Percentiles rank a stretch among this genome's conserved stretches.
phyloP scores from a whole-genome alignment of 2,329 filamentous ascomycete genomes.

The Teratosphaeria zuluensis region DNA sequence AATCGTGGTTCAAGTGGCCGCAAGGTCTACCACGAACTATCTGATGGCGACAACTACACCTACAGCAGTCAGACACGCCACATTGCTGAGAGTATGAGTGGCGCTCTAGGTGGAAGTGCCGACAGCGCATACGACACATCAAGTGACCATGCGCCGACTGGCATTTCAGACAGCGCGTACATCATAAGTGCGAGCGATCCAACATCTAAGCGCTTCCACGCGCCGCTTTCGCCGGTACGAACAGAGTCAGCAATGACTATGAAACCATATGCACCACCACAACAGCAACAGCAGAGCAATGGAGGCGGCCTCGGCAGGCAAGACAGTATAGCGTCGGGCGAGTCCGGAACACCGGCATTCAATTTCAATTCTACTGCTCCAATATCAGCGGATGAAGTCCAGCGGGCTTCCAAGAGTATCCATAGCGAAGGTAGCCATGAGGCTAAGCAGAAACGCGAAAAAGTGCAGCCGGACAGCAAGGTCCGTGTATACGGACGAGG shows the following conservation, averaged over 20 bases:
- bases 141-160: slow-evolving; percentile 1
- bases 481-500: slow-evolving; percentile 46
- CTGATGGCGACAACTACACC: neutral
- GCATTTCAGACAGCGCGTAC: slow-evolving; percentile 4
- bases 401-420: slow-evolving; percentile 1
- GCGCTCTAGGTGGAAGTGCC: neutral
- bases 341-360: slow-evolving; percentile 49
- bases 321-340: slow-evolving; percentile 73
- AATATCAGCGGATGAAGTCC: slow-evolving; percentile 15
- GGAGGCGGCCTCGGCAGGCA: slow-evolving; percentile 30
- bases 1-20: slow-evolving; percentile 3
- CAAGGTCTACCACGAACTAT: slow-evolving; percentile 2
- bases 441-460: slow-evolving; percentile 29
- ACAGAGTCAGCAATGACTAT: slow-evolving; percentile 1
- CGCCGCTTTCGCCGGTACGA: neutral
- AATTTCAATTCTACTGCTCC: slow-evolving; percentile 22
- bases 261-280: slow-evolving; percentile 10
- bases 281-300: slow-evolving; percentile 10
- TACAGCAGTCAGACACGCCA: neutral
- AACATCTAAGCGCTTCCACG: slow-evolving; percentile 4
- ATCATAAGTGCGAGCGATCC: slow-evolving; percentile 11
- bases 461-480: slow-evolving; percentile 39
- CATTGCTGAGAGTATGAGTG: neutral
- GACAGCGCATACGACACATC: slow-evolving; percentile 4
- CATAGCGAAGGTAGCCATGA: slow-evolving; percentile 21